Evolutionary conservation across 2,329 filamentous ascomycete genomes (phyloP), one percentile per base, ranked within the genome.

Genomic region (Talaromyces islandicus): DNA sequence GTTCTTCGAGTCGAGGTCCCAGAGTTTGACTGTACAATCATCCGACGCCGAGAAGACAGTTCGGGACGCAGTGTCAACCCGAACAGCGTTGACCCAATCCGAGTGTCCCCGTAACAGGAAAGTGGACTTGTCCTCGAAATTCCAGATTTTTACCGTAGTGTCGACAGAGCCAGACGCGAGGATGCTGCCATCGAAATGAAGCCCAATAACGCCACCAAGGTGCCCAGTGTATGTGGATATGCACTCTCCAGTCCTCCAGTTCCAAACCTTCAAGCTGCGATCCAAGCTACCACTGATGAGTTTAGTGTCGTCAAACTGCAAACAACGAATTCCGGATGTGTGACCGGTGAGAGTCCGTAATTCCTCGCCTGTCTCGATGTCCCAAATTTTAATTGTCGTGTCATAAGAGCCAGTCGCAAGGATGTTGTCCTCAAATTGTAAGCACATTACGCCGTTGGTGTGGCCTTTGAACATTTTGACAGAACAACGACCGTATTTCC

Each of bases 61-160:
- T 14, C 91, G 87, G 10, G 91, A 95, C 1, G 83, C 78, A 0
- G 87, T 83, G 72, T 99, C 92, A 41, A 99, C 85, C 65, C 89
- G 88, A 32, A 97, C 93, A n/a, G 90, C 88, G 75, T 99, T 99
- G 68, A 99, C 92, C 90, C 93, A 97, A 73, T 97, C 92, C 0
- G 82, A 85, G 72, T 99, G 94, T 9, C 92, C 93, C 25, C 88
- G 86, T 12, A 99, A 81, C 56, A 86, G 83, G 66, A 89, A 96
- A 0, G 88, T 89, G 57, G 90, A 87, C 71, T 91, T 91, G 61
- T 89, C 90, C 68, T 89, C 85, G 69, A 95, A 94, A 73, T 96
- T 93, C 84, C 93, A 97, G 52, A 99, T 88, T 71, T 93, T 92
- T 73, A 97, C 88, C 1, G 88, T 93, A 72, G 86, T 87, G 75